A percentile compares a stretch with the other conserved stretches of the same genome.
Conservation (phyloP, 805 yeast genomes). For the Maudiozyma saulgeensis region DNA sequence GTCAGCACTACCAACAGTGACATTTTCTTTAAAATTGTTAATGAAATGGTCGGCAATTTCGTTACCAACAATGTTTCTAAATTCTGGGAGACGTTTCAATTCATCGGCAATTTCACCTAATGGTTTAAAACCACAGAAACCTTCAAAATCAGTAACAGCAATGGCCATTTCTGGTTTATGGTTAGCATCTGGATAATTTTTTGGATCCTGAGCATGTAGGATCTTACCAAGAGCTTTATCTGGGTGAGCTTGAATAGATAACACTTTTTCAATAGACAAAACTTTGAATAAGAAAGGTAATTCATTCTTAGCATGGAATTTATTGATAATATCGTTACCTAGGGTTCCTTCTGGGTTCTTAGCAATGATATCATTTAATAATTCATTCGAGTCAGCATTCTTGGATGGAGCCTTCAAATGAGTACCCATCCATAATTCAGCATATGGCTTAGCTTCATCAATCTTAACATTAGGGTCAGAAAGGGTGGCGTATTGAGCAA, state of each 20-base stretch:
- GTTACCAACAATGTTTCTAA: slow-evolving; percentile 58
- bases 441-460: slow-evolving; percentile 78
- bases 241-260: slow-evolving; percentile 96
- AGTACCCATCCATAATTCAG: slow-evolving; percentile 99
- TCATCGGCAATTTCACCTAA: slow-evolving; percentile 63
- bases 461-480: slow-evolving; percentile 55
- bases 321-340: slow-evolving; percentile 46
- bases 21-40: slow-evolving; percentile 36
- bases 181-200: slow-evolving; percentile 93
- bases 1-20: slow-evolving; percentile 39
- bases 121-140: slow-evolving; percentile 97
- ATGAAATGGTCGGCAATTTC: slow-evolving; percentile 47
- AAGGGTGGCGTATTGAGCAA: slow-evolving; percentile 73
- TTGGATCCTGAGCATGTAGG: slow-evolving; percentile 75
- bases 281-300: slow-evolving; percentile 93
- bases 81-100: slow-evolving; percentile 67
- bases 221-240: slow-evolving; percentile 75
- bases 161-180: slow-evolving; percentile 99
- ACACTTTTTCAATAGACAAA: slow-evolving; percentile 82
- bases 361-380: slow-evolving; percentile 60
- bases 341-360: slow-evolving; percentile 48
- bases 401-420: slow-evolving; percentile 85
- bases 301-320: slow-evolving; percentile 61
- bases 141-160: slow-evolving; percentile 92
- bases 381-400: slow-evolving; percentile 43